Evolutionary conservation across 805 yeast genomes (phyloP).

Genomic region (Crinitomyces ghanaensis): DNA sequence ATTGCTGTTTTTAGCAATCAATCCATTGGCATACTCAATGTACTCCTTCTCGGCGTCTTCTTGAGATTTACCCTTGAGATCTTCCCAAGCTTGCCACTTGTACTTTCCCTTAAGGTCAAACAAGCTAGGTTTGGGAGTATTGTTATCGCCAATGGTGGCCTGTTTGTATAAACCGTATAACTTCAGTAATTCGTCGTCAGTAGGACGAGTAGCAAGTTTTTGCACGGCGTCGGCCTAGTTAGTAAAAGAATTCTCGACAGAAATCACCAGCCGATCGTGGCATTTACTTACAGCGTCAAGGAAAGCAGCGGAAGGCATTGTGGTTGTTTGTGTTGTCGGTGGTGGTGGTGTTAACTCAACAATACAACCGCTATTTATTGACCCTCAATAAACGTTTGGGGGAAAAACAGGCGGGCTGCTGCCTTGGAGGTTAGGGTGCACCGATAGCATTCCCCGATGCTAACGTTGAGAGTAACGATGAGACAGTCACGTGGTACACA

Average conservation of each 20-base stretch:
- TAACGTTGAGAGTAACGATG: too few species aligned
- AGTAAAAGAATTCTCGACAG: neutral
- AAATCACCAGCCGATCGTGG: too few species aligned
- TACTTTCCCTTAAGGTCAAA: constrained; percentile 91
- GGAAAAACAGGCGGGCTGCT: too few species aligned
- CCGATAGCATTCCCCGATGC: too few species aligned
- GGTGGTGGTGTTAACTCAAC: too few species aligned
- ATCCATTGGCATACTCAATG: constrained; percentile 27
- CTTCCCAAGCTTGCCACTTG: constrained; percentile 97
- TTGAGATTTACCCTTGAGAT: constrained; percentile 70
- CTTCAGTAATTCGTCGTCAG: constrained; percentile 69
- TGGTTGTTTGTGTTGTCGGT: too few species aligned
- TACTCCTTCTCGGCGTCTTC: constrained; percentile 81
- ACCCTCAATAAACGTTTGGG: too few species aligned
- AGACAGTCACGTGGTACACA: too few species aligned
- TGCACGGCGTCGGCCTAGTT: constrained; percentile 69
- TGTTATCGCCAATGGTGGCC: constrained; percentile 93
- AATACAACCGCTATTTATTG: too few species aligned
- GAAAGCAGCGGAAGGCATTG: constrained; percentile 30
- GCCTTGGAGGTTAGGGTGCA: too few species aligned
- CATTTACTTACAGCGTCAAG: constrained; percentile 24
- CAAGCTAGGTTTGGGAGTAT: constrained; percentile 75
- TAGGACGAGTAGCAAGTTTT: constrained; percentile 62
- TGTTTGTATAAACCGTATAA: constrained; percentile 92
- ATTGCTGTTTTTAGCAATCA: constrained; percentile 10